phyloP scores from a whole-genome alignment of 2,329 filamentous ascomycete species.

The Calycina marina region DNA sequence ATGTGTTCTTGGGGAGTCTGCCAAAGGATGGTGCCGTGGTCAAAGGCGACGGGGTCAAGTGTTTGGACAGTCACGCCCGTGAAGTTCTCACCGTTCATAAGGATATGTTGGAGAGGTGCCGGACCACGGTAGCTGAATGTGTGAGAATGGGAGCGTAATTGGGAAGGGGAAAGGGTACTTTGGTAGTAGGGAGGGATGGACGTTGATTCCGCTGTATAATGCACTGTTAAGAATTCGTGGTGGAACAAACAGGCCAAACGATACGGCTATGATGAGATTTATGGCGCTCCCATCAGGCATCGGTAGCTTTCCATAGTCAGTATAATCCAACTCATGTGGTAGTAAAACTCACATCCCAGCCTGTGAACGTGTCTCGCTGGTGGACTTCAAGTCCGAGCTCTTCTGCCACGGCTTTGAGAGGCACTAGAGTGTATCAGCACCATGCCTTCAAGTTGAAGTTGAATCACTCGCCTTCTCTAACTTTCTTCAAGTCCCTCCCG shows the following conservation, averaged over 20 bases:
- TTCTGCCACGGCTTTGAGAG: slow-evolving; percentile 52
- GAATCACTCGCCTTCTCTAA: slow-evolving; percentile 16
- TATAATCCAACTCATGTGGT: slow-evolving; percentile 1
- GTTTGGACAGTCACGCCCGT: slow-evolving; percentile 83
- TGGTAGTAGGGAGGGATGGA: slow-evolving; percentile 84
- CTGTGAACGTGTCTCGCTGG: slow-evolving; percentile 66
- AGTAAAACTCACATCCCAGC: slow-evolving; percentile 50
- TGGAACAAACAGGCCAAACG: slow-evolving; percentile 85
- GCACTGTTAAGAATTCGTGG: slow-evolving; percentile 53
- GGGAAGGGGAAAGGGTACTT: slow-evolving; percentile 36
- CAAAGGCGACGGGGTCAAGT: slow-evolving; percentile 60
- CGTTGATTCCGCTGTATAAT: slow-evolving; percentile 77
- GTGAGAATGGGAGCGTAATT: background rate
- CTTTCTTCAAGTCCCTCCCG: slow-evolving; percentile 56
- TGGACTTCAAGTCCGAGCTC: slow-evolving; percentile 53
- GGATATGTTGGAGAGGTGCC: slow-evolving; percentile 74
- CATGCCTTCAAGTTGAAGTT: background rate
- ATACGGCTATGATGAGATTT: slow-evolving; percentile 82
- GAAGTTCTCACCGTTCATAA: slow-evolving; percentile 43
- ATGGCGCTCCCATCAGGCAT: slow-evolving; percentile 29
- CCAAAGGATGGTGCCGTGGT: slow-evolving; percentile 60
- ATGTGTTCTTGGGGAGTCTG: slow-evolving; percentile 51
- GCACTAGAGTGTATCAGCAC: slow-evolving; percentile 37
- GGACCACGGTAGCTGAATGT: slow-evolving; percentile 57
- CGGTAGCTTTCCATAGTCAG: slow-evolving; percentile 34